Evolutionary conservation across 208 protist genomes (phyloP).

Genomic region (Perkinsela sp.): DNA sequence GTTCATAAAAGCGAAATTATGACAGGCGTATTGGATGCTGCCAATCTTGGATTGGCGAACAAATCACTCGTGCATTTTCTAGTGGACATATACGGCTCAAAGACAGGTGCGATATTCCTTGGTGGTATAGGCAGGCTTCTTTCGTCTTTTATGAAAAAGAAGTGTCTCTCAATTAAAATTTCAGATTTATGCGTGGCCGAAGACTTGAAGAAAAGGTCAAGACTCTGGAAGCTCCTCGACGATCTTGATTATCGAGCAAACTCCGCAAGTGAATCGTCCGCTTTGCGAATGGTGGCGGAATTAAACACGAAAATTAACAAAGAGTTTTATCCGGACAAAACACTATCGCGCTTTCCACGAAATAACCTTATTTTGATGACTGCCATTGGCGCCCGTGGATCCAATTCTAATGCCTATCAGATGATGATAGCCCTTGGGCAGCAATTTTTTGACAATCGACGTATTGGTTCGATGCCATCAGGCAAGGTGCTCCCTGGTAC

Average conservation of each 20-base stretch:
- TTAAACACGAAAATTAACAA: constrained; percentile 43
- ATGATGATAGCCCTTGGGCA: constrained; percentile 83
- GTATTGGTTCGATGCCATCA: constrained; percentile 77
- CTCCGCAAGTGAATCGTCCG: constrained; percentile 33
- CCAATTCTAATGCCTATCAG: constrained; percentile 89
- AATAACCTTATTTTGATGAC: constrained; percentile 97
- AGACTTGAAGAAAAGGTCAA: constrained; percentile 14
- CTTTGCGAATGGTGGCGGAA: constrained; percentile 35
- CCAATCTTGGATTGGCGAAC: constrained; percentile 54
- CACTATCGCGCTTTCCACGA: constrained; percentile 70
- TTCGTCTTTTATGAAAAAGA: constrained; percentile 68
- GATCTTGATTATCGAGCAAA: constrained; percentile 34
- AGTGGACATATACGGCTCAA: constrained; percentile 87
- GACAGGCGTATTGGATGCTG: constrained; percentile 90
- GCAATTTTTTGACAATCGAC: constrained; percentile 91
- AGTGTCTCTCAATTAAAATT: constrained; percentile 92
- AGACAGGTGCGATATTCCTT: constrained; percentile 71
- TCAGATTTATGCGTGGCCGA: constrained; percentile 80
- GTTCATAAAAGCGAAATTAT: constrained; percentile 80
- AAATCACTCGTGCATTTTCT: constrained; percentile 68
- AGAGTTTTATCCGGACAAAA: constrained; percentile 50
- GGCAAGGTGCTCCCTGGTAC: constrained; percentile 85
- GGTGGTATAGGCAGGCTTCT: constrained; percentile 77
- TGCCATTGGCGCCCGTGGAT: constrained; percentile 89
- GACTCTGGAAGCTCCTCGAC: constrained; percentile 24